Evolutionary conservation across 1,284 basidiomycete genomes (phyloP).

Genomic region (Ceraceosorus bombacis): DNA sequence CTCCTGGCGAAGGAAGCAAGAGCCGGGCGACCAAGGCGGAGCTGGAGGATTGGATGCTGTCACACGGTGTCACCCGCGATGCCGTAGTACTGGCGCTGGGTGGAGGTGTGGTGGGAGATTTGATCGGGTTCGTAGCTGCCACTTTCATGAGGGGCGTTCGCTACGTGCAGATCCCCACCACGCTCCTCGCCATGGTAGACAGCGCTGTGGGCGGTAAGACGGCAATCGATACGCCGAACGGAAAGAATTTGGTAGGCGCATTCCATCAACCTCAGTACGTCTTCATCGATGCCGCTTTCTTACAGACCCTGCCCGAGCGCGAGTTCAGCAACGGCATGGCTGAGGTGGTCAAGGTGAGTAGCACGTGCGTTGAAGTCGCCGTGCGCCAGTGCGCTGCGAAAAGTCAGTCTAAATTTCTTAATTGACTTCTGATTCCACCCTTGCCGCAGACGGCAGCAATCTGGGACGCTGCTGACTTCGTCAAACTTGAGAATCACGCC

Average conservation of each 20-base stretch:
- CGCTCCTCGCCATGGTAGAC: conserved; percentile 96
- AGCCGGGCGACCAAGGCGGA: conserved; percentile 82
- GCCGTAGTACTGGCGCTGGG: conserved; percentile 89
- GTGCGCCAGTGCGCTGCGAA: neutral
- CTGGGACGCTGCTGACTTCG: conserved; percentile 46
- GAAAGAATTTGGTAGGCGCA: conserved; percentile 95
- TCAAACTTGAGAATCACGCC: conserved; percentile 42
- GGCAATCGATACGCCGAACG: conserved; percentile 89
- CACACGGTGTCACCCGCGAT: conserved; percentile 82
- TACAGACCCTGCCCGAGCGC: conserved; percentile 81
- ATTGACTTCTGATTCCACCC: neutral
- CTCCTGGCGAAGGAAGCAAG: conserved; percentile 88
- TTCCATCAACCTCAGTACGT: conserved; percentile 98
- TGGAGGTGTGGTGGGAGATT: conserved; percentile 88
- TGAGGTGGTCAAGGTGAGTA: conserved; percentile 76
- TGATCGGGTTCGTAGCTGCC: conserved; percentile 90
- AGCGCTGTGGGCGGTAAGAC: conserved; percentile 96
- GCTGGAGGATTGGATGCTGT: conserved; percentile 87
- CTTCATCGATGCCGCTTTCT: conserved; percentile 93
- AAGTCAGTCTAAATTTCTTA: neutral
- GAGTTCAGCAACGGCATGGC: conserved; percentile 99
- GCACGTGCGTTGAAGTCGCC: conserved; percentile 22
- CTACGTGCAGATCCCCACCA: conserved; percentile 93
- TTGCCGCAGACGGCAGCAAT: conserved; percentile 44
- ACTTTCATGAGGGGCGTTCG: conserved; percentile 77